phyloP scores from a whole-genome alignment of 495 filamentous ascomycete species.

The Pseudomonodictys pantanalensis region DNA sequence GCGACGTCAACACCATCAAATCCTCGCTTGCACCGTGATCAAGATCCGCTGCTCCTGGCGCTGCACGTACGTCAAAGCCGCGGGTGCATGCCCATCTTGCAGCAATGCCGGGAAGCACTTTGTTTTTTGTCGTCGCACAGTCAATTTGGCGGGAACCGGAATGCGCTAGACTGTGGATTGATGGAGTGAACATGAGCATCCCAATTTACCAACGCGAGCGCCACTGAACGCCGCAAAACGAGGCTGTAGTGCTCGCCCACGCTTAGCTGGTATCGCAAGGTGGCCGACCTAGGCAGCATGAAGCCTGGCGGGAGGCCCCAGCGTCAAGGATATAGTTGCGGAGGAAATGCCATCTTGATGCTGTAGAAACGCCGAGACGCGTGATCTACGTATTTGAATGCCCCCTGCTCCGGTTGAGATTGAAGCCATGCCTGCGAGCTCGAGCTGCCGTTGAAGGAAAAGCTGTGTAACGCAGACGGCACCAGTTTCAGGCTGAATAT shows the following conservation, averaged over 20 bases:
- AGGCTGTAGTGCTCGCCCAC: slow-evolving; percentile 18
- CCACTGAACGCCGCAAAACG: slow-evolving; percentile 19
- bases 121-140: too few species aligned
- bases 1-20: background rate
- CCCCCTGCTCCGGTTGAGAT: slow-evolving; percentile 19
- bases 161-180: too few species aligned
- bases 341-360: slow-evolving; percentile 17
- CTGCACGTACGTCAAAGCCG: background rate
- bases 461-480: too few species aligned
- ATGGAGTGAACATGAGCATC: background rate
- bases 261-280: background rate
- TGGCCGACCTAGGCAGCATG: too few species aligned
- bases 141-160: background rate
- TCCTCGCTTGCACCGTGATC: slow-evolving; percentile 7
- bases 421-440: background rate
- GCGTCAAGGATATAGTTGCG: slow-evolving; percentile 18
- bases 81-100: background rate
- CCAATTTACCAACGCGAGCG: slow-evolving; percentile 2
- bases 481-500: too few species aligned
- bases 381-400: slow-evolving; percentile 25
- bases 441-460: too few species aligned
- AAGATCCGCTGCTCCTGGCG: background rate
- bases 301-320: background rate
- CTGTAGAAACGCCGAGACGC: slow-evolving; percentile 1
- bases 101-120: slow-evolving; percentile 4